Percentiles rank a stretch among this genome's conserved stretches.
These are phyloP conservation scores for Penicillium daleae DNA, from an alignment of 495 filamentous ascomycete genomes.

Conservation along the genomic window DNA sequence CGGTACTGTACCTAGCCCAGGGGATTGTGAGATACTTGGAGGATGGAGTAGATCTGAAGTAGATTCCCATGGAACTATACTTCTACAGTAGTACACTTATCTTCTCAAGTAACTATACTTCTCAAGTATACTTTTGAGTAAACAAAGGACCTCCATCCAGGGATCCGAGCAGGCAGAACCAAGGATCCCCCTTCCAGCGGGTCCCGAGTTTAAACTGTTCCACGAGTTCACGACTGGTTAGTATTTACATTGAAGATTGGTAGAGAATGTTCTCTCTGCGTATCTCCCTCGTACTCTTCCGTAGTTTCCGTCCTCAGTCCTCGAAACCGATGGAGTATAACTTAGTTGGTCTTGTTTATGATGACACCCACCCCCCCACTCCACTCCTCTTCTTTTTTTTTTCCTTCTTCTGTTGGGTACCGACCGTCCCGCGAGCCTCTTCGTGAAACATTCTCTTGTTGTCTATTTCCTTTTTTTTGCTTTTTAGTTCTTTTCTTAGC, in stretches of 20 bases:
- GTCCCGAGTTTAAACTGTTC: constrained; percentile 17
- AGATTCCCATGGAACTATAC: too few relatives aligned
- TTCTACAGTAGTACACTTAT: too few relatives aligned
- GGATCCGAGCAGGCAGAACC: constrained; percentile 7
- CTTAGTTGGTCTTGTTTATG: constrained; percentile 5
- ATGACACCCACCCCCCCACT: constrained; percentile 15
- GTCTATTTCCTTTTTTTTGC: constrained; percentile 18
- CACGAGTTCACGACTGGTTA: too few relatives aligned
- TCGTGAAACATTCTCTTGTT: constrained; percentile 30
- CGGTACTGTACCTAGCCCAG: too few relatives aligned
- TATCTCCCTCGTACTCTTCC: too few relatives aligned
- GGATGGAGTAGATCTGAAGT: background rate
- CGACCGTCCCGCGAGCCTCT: constrained; percentile 26
- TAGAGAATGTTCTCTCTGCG: background rate
- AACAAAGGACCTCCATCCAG: background rate
- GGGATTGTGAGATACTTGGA: background rate
- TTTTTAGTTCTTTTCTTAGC: constrained; percentile 7
- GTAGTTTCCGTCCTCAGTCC: background rate
- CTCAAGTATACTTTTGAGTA: background rate
- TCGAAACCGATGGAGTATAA: background rate
- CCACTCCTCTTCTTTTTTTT: constrained; percentile 16
- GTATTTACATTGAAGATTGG: too few relatives aligned
- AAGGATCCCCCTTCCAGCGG: constrained; percentile 22
- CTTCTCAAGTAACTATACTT: too few relatives aligned
- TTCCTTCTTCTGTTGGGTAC: constrained; percentile 28